Evolutionary conservation across 2,329 filamentous ascomycete genomes (phyloP), one percentile per base, ranked within the genome.

Genomic region (Aphanocladium album): DNA sequence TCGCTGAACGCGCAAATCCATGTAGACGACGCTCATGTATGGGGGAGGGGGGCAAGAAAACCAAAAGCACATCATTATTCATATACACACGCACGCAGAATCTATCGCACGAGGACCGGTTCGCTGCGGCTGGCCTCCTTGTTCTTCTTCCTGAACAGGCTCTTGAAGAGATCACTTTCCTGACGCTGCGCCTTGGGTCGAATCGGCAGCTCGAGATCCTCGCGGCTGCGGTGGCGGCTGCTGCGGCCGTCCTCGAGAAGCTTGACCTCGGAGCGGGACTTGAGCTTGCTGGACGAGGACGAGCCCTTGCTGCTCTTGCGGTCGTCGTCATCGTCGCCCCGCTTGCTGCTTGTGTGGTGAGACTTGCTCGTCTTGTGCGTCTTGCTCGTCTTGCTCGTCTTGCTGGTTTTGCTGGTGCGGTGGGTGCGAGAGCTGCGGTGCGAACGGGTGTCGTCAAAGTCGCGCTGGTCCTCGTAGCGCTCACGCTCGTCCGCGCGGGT

Each of bases 121-220:
- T 70, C 70, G 39, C 64, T 68, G 37, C 71, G 69, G 52, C 72
- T 72, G 60, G 75, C 74, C 41, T 78, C 77, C 67, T 72, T 76
- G 23, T 79, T 75, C 71, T 81, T 81, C 72, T 82, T 84, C 75
- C 81, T 83, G 68, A 86, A 85, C 61, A 86, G 64, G 2, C 77
- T 72, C 74, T 84, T 85, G 64, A 86, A 77, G 81, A 85, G 82
- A 67, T 79, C 84, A 45, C 68, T 72, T 57, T 70, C 69, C 66
- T 76, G 79, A 63, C 75, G 74, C 65, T 80, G 76, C 63, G 76
- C 76, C 69, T 80, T 82, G 11, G 79, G 76, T 45, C 77, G 72
- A n/a, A 81, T 64, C 2, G 78, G 75, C 33, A 74, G 59, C n/a
- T 76, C 73, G 52, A 75, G 64, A 37, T 71, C 75, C 54, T 75